Base-by-base conservation (phyloP, 129 eudicot species). In the Dittrichia graveolens region DNA sequence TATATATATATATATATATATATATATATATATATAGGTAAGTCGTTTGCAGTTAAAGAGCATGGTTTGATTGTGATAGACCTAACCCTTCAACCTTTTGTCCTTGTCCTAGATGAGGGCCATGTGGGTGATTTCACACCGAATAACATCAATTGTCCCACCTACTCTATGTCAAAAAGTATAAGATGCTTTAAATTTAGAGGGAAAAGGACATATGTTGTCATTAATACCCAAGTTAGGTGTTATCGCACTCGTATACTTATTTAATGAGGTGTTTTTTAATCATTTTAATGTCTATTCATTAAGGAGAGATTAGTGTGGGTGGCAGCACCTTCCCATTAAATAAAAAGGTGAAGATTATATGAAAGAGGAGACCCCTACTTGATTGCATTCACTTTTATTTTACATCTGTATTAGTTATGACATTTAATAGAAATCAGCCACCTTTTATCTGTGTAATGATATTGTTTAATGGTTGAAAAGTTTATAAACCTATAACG, bases 61-160 rank as follows among this genome's bases (percentile, higher is more conserved):
- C 65, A 7, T 66, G 56, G 12, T 66, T n/a, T 67, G 38, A 1
- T 13, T 41, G 15, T 63, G 11, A 47, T 34, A 67, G 34, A 1
- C 24, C 31, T 48, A 67, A 31, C 45, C 11, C 11, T 45, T 65
- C 16, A 66, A 66, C n/a, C 52, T 11, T 14, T 19, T 24, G 44
- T 43, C 13, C 54, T 13, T 43, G 41, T 43, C 41, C 56, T 71
- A 43, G 14, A 71, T 71, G 31, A 42, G 43, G 64, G 52, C 11
- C 75, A 70, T 41, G 40, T 41, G 37, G 49, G 16, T 4, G 37
- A 11, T 8, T 6, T 16, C 18, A 58, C 64, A 24, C 1, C 2
- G 6, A 16, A n/a, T 7, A 14, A 1, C 11, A 1, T 9, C 2
- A 18, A 43, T 5, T 16, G 53, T 14, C 41, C 52, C 69, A 64